phyloP scores from a whole-genome alignment of 2,329 filamentous ascomycete species.

The Metarhizium robertsii region DNA sequence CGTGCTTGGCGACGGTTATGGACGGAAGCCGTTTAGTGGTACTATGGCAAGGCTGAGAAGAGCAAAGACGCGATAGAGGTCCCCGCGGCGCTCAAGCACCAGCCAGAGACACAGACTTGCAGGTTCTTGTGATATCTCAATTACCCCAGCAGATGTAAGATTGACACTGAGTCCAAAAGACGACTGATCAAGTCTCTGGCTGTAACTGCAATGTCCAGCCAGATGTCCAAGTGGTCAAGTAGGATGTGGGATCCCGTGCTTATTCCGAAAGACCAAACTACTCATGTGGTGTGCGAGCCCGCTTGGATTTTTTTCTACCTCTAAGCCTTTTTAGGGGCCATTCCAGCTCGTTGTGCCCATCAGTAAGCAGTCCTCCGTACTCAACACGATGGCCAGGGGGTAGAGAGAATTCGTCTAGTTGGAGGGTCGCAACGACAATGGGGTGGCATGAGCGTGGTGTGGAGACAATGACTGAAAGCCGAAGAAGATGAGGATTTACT shows the following conservation, averaged over 20 bases:
- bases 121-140: too few species aligned
- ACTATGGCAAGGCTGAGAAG: too few species aligned
- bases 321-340: background rate
- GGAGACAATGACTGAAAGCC: background rate
- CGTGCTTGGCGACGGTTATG: background rate
- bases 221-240: too few species aligned
- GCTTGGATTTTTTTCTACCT: background rate
- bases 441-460: background rate
- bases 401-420: background rate
- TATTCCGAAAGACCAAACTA: background rate
- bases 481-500: background rate
- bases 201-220: too few species aligned
- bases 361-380: background rate
- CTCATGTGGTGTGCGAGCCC: background rate
- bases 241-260: background rate
- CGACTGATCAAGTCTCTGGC: too few species aligned
- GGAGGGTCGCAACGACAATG: background rate
- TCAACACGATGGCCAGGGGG: too few species aligned
- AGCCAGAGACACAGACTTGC: too few species aligned
- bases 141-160: too few species aligned
- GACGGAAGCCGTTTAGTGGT: too few species aligned
- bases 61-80: too few species aligned
- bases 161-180: too few species aligned
- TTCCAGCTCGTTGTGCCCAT: background rate
- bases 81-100: too few species aligned